A percentile compares a stretch with the other conserved stretches of the same genome.
phyloP scores from a whole-genome alignment of 1,139 yeast species.

The Wickerhamomyces sp. region DNA sequence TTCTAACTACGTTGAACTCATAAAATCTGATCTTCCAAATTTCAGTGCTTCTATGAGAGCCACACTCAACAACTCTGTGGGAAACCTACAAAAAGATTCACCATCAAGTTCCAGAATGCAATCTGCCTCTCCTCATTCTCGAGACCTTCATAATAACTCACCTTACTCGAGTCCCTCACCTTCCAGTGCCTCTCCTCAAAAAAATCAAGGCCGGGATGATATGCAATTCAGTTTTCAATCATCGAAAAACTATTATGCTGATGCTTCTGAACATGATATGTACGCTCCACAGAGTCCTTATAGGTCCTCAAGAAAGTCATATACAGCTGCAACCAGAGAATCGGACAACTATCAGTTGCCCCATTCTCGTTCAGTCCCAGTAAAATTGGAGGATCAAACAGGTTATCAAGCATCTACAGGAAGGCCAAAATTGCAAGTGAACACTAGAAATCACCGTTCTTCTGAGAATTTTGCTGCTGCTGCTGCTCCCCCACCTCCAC shows the following conservation, averaged over 20 bases:
- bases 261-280: not conserved
- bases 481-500: conserved; percentile 18
- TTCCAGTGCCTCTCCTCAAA: not conserved
- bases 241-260: conserved; percentile 16
- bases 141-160: not conserved
- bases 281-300: conserved; percentile 11
- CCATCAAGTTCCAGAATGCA: not conserved
- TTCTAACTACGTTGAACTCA: conserved; percentile 70
- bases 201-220: conserved; percentile 11
- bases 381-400: conserved; percentile 3
- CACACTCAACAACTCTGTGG: not conserved
- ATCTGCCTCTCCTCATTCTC: not conserved
- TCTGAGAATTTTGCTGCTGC: not conserved
- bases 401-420: not conserved
- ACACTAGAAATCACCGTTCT: conserved; percentile 1
- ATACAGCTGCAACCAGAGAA: conserved; percentile 1
- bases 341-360: conserved; percentile 9
- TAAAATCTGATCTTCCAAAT: conserved; percentile 29
- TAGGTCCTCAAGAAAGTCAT: conserved; percentile 1
- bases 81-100: not conserved
- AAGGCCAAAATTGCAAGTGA: conserved; percentile 4
- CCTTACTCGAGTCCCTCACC: not conserved
- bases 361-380: conserved; percentile 24
- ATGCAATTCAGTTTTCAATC: conserved; percentile 24
- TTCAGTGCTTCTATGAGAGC: conserved; percentile 4